These are phyloP conservation scores for Aspergillus fijiensis DNA, from an alignment of 2,329 filamentous ascomycete species.

Conservation along the genomic window DNA sequence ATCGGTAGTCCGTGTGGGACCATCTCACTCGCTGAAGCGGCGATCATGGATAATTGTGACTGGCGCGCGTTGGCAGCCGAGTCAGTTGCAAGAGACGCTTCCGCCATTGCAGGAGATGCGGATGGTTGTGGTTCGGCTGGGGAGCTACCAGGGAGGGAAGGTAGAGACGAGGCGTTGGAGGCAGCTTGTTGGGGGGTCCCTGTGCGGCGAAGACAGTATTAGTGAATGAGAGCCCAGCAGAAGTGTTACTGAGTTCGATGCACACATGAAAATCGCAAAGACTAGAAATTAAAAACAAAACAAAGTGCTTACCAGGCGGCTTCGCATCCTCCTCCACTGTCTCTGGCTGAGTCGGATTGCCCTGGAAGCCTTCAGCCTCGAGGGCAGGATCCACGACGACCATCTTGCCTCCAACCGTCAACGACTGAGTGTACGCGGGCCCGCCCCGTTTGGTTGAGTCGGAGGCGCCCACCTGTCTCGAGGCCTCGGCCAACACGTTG, in stretches of 20 bases:
- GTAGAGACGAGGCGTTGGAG: conserved; percentile 31
- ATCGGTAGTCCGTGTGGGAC: conserved; percentile 40
- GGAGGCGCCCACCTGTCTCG: conserved; percentile 67
- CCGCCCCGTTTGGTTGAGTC: conserved; percentile 46
- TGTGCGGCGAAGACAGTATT: conserved; percentile 13
- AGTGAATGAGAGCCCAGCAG: neutral
- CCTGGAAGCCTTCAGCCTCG: conserved; percentile 42
- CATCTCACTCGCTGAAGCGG: conserved; percentile 48
- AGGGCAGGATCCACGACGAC: conserved; percentile 46
- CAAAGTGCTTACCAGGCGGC: conserved; percentile 20
- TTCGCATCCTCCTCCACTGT: conserved; percentile 30
- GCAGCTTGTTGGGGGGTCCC: conserved; percentile 29
- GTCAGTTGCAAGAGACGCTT: conserved; percentile 37
- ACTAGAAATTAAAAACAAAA: neutral
- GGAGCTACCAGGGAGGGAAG: conserved; percentile 33
- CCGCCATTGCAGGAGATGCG: conserved; percentile 35
- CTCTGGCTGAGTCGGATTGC: conserved; percentile 27
- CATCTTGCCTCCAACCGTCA: conserved; percentile 43
- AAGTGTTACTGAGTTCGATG: neutral
- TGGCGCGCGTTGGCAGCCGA: conserved; percentile 39
- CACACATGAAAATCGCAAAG: neutral
- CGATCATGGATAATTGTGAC: conserved; percentile 47
- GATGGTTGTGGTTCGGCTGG: conserved; percentile 33
- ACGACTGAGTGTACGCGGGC: conserved; percentile 39
- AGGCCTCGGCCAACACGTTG: conserved; percentile 84